A percentile compares a stretch with the other conserved stretches of the same genome.
These are phyloP conservation scores for Alloteropsis semialata DNA, from an alignment of 176 grass and related monocot genomes.

Conservation along the genomic window DNA sequence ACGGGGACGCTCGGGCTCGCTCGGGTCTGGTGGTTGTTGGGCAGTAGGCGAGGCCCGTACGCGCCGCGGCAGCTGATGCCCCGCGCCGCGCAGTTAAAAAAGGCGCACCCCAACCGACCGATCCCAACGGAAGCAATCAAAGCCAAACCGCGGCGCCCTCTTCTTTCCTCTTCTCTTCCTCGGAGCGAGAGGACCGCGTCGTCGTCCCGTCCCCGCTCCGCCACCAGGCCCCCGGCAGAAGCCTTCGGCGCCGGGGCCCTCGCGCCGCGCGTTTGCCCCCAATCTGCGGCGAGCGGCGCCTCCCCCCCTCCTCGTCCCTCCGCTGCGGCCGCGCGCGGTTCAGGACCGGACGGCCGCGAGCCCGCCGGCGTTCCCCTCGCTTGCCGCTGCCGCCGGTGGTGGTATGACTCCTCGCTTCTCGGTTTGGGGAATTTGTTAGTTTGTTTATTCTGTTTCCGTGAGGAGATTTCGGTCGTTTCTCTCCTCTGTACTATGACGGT, in stretches of 20 bases:
- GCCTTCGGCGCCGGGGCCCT: no score
- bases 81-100: no score
- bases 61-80: constrained; percentile 32
- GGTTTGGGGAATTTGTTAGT: no score
- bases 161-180: neutral
- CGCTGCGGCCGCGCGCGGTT: neutral
- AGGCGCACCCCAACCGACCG: neutral
- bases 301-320: neutral
- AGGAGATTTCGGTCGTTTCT: neutral
- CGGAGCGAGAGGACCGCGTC: neutral
- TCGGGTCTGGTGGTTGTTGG: neutral
- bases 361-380: no score
- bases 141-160: neutral
- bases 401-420: neutral
- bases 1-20: no score
- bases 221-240: neutral
- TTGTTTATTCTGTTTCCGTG: neutral
- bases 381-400: no score
- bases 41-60: constrained; percentile 18
- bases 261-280: neutral
- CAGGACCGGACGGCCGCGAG: no score
- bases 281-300: neutral
- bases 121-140: constrained; percentile 4
- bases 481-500: no score
- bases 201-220: neutral